Conservation (phyloP, 495 filamentous ascomycete species). For the Aspergillus cavernicola region DNA sequence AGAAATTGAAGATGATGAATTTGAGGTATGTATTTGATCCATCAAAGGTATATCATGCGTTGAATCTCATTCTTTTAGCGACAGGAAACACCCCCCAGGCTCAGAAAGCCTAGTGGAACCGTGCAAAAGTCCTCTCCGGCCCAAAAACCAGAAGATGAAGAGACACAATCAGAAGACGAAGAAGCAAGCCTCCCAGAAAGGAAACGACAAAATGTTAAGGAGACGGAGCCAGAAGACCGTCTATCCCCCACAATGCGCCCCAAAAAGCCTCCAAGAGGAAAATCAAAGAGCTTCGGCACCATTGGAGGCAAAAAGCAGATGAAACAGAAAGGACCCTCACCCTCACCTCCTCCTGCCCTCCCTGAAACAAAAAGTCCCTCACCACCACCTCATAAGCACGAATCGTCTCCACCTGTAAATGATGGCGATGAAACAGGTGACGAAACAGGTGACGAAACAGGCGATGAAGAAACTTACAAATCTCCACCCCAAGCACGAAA, state of each 20-base stretch:
- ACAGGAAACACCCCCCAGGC: conserved; percentile 36
- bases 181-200: not conserved
- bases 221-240: not conserved
- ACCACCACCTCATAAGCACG: not conserved
- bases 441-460: conserved; percentile 2
- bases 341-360: not conserved
- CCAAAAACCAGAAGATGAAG: not conserved
- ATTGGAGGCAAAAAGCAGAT: conserved; percentile 22
- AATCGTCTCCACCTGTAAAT: not conserved
- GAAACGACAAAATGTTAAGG: not conserved
- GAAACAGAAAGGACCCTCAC: conserved; percentile 2
- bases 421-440: not conserved
- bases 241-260: conserved; percentile 2
- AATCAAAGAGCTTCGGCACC: conserved; percentile 16
- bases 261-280: conserved; percentile 10
- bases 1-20: conserved; percentile 33
- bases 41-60: not conserved
- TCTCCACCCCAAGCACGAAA: not conserved
- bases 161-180: conserved; percentile 3
- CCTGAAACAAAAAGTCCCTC: not conserved
- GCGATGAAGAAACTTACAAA: not conserved
- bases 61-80: conserved; percentile 20
- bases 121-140: not conserved
- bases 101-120: conserved; percentile 17
- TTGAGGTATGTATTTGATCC: conserved; percentile 28